A percentile compares a stretch with the other conserved stretches of the same genome.
Evolutionary conservation across 495 filamentous ascomycete genomes (phyloP).

Genomic region (Friedmanniomyces simplex): DNA sequence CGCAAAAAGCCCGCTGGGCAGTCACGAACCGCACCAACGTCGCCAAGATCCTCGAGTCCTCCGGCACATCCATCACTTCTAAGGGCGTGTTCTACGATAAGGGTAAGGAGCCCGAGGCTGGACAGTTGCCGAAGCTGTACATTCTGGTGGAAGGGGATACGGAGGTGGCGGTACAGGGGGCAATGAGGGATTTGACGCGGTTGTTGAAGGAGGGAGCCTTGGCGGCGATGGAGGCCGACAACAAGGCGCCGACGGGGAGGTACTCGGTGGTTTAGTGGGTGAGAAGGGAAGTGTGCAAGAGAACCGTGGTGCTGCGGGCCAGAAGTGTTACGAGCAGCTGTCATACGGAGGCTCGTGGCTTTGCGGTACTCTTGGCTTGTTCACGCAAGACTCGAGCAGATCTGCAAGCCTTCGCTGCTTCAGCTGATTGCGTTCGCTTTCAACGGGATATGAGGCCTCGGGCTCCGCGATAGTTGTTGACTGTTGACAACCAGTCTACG

Average conservation of each 20-base stretch:
- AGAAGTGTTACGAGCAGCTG: too few relatives aligned
- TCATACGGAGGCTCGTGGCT: too few relatives aligned
- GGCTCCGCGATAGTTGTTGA: too few relatives aligned
- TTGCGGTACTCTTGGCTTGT: too few relatives aligned
- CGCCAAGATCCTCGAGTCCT: conserved; percentile 91
- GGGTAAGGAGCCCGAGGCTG: conserved; percentile 67
- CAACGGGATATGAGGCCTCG: too few relatives aligned
- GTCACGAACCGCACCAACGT: conserved; percentile 99
- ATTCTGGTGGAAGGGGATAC: conserved; percentile 97
- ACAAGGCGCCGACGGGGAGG: conserved; percentile 66
- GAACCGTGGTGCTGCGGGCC: too few relatives aligned
- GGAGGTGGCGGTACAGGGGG: conserved; percentile 79
- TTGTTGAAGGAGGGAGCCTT: conserved; percentile 86
- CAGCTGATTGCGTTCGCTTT: too few relatives aligned
- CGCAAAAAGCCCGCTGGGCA: conserved; percentile 96
- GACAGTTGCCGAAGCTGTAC: conserved; percentile 80
- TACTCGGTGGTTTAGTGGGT: conserved; percentile 69
- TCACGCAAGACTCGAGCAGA: too few relatives aligned
- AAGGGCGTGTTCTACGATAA: conserved; percentile 83
- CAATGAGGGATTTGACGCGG: conserved; percentile 82
- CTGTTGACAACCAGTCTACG: too few relatives aligned
- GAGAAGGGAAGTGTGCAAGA: neutral
- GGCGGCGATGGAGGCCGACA: conserved; percentile 77
- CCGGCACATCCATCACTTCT: conserved; percentile 91
- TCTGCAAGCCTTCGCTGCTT: too few relatives aligned